Evolutionary conservation across 2,329 filamentous ascomycete species (phyloP), one percentile per base, ranked within the genome.

Genomic region (Anthostomella pinea): DNA sequence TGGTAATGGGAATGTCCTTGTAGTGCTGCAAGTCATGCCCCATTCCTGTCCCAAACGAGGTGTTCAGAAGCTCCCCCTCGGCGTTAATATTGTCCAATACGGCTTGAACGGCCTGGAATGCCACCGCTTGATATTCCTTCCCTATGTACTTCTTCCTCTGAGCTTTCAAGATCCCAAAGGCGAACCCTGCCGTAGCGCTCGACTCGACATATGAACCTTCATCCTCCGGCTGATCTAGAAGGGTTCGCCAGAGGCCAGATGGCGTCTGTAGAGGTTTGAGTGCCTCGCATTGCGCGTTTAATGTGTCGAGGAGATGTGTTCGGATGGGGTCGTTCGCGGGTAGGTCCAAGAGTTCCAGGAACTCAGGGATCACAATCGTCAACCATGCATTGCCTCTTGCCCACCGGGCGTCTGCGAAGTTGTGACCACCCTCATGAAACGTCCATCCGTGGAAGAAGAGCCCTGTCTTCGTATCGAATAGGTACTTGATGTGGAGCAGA

Each of bases 371-470:
- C n/a, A 79, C 85, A 42, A 91, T 90, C 0, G 85, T 90, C 30
- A 91, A 57, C 86, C 86, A 91, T 43, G 71, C 74, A 56, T 87
- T 87, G 13, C 77, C 76, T 17, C 77, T 61, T 1, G 73, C 77
- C 77, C 77, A 81, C 7, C 71, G 58, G 1, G 76, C 77, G 31
- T 66, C 58, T 0, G 77, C 77, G 48, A 80, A 80, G 57, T 80
- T 77, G 57, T 80, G 75, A 1, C 79, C 83, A 7, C 75, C 75
- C 1, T 80, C 74, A 31, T 82, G 73, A 50, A 88, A 90, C 8
- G 82, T 83, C 86, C 86, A 91, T 18, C 86, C 86, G 60, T 91
- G 86, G 68, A 84, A 90, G 61, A 85, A 91, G 0, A 90, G 68
- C 0, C 86, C 85, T 0, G 83, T 80, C 39, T 72, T 71, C 6